Base-by-base conservation (phyloP, 352 stramenopile species). In the Pythium rhizo-oryzae region DNA sequence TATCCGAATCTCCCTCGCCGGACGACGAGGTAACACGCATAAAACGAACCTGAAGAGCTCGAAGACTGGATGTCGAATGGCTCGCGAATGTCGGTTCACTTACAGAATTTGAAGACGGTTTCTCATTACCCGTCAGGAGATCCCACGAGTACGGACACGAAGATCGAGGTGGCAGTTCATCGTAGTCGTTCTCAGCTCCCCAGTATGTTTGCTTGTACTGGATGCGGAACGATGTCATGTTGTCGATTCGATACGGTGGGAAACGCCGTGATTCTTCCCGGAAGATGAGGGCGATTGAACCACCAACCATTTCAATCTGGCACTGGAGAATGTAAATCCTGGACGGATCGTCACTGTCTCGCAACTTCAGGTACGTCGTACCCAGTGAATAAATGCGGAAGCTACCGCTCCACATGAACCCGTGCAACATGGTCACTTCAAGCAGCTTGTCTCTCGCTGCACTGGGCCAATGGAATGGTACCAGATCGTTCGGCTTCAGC, bases 171-270 rank as follows among this genome's bases (percentile, higher is more conserved):
- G 82, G 65, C 4, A 97, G 59, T 30, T 94, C 82, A 49, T 97
- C 90, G 44, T 87, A 96, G 59, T 89, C 78, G 24, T 79, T 84
- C n/a, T 89, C 81, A 8, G 77, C 74, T 23, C 83, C 81, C 89
- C 89, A 96, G 43, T 81, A 84, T n/a, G 77, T 77, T 68, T 97
- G 89, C 59, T 92, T 92, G 73, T 87, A 96, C 59, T 92, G 81
- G 50, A 97, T 93, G 39, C 87, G 84, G 70, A 94, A 95, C 19
- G 88, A 96, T 24, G 90, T 96, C 80, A 94, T 93, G 75, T 97
- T 97, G 67, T 97, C 90, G 54, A 97, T 96, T 51, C 91, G 82
- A 66, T 97, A 97, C 15, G 89, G 91, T 24, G 88, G 91, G 59
- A 94, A 97, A 4, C 87, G 83, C 46, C 79, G 88, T n/a, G 85